phyloP scores from a whole-genome alignment of 2,329 filamentous ascomycete genomes.

The Capronia coronata region DNA sequence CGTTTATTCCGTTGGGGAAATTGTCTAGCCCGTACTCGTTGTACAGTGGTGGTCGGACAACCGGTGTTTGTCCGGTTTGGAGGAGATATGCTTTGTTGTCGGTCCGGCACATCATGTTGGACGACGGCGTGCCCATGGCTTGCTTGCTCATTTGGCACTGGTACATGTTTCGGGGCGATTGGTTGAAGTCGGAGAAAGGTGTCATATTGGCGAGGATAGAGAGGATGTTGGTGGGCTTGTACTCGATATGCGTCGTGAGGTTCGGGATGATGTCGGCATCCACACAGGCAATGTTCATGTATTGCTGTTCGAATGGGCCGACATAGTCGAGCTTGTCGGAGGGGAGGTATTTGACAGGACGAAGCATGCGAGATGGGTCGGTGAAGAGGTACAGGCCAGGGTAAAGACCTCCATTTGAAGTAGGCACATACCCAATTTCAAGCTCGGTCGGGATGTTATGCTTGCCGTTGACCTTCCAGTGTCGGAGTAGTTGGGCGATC shows the following conservation, averaged over 20 bases:
- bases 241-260: constrained; percentile 87
- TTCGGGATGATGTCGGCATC: constrained; percentile 81
- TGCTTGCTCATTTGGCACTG: constrained; percentile 99
- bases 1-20: constrained; percentile 94
- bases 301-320: constrained; percentile 91
- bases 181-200: constrained; percentile 97
- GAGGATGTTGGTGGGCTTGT: constrained; percentile 89
- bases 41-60: constrained; percentile 85
- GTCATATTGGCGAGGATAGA: constrained; percentile 98
- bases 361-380: constrained; percentile 74
- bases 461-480: constrained; percentile 89
- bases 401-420: constrained; percentile 86
- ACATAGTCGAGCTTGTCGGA: constrained; percentile 81
- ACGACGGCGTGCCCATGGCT: constrained; percentile 93
- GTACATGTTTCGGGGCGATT: constrained; percentile 98
- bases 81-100: constrained; percentile 96
- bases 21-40: constrained; percentile 97
- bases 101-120: constrained; percentile 75
- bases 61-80: constrained; percentile 91
- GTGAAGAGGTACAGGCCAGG: constrained; percentile 93
- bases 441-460: constrained; percentile 74
- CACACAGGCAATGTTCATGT: constrained; percentile 95
- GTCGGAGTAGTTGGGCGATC: constrained; percentile 78
- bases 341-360: constrained; percentile 86
- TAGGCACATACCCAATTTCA: constrained; percentile 86